These are phyloP conservation scores for Coemansia biformis DNA, from an alignment of 192 early-diverging fungal species.

Conservation along the genomic window DNA sequence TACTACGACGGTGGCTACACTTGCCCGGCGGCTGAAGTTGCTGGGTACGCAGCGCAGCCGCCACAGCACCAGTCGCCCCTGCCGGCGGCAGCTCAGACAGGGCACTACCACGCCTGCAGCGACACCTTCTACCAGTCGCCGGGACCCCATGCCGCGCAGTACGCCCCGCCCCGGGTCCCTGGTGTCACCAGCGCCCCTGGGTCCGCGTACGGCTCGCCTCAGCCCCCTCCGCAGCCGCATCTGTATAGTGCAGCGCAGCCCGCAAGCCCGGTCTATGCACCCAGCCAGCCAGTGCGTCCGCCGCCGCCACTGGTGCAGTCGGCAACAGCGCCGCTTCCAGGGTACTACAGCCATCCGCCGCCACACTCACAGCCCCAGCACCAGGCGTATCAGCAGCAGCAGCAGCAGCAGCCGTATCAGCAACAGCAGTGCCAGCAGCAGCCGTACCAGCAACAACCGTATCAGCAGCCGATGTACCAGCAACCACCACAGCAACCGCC, in stretches of 20 bases:
- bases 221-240: not conserved
- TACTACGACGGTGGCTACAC: no score
- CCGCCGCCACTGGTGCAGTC: conserved; percentile 1
- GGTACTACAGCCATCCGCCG: conserved; percentile 3
- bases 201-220: no score
- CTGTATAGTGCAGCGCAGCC: not conserved
- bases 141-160: no score
- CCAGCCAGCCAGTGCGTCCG: no score
- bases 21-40: no score
- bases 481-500: no score
- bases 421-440: conserved; percentile 2
- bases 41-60: not conserved
- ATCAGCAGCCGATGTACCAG: not conserved
- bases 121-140: not conserved
- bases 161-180: no score
- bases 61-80: no score
- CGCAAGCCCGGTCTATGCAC: no score
- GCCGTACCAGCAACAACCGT: not conserved
- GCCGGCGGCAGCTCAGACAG: not conserved
- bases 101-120: conserved; percentile 11
- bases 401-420: conserved; percentile 5
- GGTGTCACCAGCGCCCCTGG: no score
- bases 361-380: not conserved
- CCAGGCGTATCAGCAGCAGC: not conserved
- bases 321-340: not conserved